Base-by-base conservation (phyloP, 202 grass and related monocot genomes). In the Elaeis oleifera region DNA sequence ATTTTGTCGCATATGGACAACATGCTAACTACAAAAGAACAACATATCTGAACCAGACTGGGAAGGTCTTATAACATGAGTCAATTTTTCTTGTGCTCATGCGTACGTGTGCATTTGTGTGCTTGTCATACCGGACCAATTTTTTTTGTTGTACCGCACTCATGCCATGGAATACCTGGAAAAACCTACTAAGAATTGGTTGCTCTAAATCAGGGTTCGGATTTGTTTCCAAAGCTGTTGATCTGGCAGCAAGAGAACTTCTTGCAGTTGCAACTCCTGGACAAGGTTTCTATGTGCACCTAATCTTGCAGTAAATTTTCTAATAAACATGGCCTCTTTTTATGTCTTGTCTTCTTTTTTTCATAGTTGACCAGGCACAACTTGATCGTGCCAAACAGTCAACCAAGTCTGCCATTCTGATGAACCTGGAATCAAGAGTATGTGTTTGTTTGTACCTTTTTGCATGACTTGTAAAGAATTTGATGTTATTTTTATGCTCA, bases 401-500 rank as follows among this genome's bases (percentile, higher is more conserved):
- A 14, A 80, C 87, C 14, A 86, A 83, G 50, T 86, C 83, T 58
- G 67, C 80, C 9, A 74, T 90, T 61, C 66, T 90, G 60, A 86
- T 83, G 83, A 83, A 86, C 56, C 72, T 86, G 39, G 87, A 80
- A 65, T 87, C 79, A 49, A 76, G 79, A 68, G 84, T 87, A 76
- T 23, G 27, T 19, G 62, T 20, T 56, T 78, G 9, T 25, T 23
- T 64, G 18, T 50, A 48, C 21, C 14, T 15, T 64, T 66, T 49
- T 3, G 4, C 14, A 78, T 6, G 1, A 18, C 22, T 69, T 32
- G 23, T 56, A 60, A 48, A 68, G 51, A 59, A 17, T 49, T 50
- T n/a, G 21, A 18, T 9, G 65, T 78, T 19, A 17, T 61, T 39
- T 1, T 75, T 67, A 19, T 14, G 1, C 61, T 51, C 4, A 61